These are phyloP conservation scores for Colletotrichum plurivorum DNA, from an alignment of 2,329 filamentous ascomycete genomes.

Conservation along the genomic window DNA sequence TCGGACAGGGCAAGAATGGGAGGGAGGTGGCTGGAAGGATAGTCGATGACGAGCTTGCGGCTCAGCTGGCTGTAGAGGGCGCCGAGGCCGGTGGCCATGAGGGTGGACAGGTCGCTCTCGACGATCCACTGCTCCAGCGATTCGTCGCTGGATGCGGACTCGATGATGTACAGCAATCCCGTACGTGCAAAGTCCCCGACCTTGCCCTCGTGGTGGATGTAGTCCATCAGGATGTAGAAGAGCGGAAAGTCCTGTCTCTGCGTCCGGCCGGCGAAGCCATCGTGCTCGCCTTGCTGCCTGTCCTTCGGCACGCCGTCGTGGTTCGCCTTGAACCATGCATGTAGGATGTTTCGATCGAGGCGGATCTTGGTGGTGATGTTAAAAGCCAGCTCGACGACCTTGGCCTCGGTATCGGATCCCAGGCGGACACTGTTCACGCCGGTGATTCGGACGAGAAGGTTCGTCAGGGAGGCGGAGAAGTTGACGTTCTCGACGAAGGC, in stretches of 20 bases:
- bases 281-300: slow-evolving; percentile 72
- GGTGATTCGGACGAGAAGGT: slow-evolving; percentile 84
- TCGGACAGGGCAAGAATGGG: slow-evolving; percentile 91
- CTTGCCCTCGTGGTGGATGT: slow-evolving; percentile 95
- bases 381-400: slow-evolving; percentile 93
- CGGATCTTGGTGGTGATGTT: slow-evolving; percentile 97
- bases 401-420: slow-evolving; percentile 85
- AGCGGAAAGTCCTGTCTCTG: slow-evolving; percentile 94
- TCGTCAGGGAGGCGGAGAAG: slow-evolving; percentile 90
- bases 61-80: slow-evolving; percentile 78
- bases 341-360: slow-evolving; percentile 86
- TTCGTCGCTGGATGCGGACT: slow-evolving; percentile 87
- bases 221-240: slow-evolving; percentile 96
- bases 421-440: slow-evolving; percentile 81
- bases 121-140: slow-evolving; percentile 96
- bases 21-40: slow-evolving; percentile 81
- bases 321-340: slow-evolving; percentile 88
- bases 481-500: slow-evolving; percentile 89
- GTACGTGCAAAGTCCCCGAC: slow-evolving; percentile 97
- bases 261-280: slow-evolving; percentile 85
- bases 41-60: slow-evolving; percentile 85
- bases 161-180: slow-evolving; percentile 94
- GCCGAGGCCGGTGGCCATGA: slow-evolving; percentile 96
- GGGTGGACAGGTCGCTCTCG: slow-evolving; percentile 93
- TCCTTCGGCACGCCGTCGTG: slow-evolving; percentile 52